Base-by-base conservation (phyloP, 768 basidiomycete species). In the Phanerochaete sordida region DNA sequence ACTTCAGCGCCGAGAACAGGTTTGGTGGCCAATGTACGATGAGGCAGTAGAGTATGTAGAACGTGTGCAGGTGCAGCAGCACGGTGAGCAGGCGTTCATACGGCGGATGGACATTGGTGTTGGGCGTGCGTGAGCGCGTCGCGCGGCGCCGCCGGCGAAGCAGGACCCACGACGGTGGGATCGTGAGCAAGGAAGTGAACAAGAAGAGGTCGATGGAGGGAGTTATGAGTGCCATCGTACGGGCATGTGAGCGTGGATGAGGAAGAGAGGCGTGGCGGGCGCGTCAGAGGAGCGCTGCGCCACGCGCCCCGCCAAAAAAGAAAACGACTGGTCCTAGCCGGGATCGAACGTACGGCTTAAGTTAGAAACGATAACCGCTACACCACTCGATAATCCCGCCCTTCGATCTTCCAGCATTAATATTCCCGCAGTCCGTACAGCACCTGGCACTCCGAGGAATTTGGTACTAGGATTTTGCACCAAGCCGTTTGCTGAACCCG, bases 1-100 rank as follows among this genome's bases (percentile, higher is more conserved):
- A 69, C 1, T 74, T 65, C n/a, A 90, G 74, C 2, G 76, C 71
- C 39, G 73, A 74, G 69, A 88, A 91, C 31, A 91, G 68, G 66
- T 90, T 90, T 48, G 79, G 77, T 9, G 88, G 86, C 52, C 77
- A 79, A 24, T 73, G 69, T 15, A 82, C 70, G 31, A 82, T 66
- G 9, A 85, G 59, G 24, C 66, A 68, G 66, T 84, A 76, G 19
- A 84, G 69, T 23, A 80, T 72, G 62, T 76, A 81, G 24, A 86
- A 65, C 0, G 85, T 77, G 65, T 89, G 84, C 16, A 77, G 56
- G 5, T 83, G 72, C 19, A 86, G 69, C 16, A 82, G 63, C 4
- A 77, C 28, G 5, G 76, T 78, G 48, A 77, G 68, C 2, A 27
- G 28, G n/a, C 28, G 19, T 52, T 68, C 55, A 56, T 67, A 70